Evolutionary conservation across 306 rosid species (phyloP), one percentile per base, ranked within the genome.

Genomic region (Canavalia gladiata): DNA sequence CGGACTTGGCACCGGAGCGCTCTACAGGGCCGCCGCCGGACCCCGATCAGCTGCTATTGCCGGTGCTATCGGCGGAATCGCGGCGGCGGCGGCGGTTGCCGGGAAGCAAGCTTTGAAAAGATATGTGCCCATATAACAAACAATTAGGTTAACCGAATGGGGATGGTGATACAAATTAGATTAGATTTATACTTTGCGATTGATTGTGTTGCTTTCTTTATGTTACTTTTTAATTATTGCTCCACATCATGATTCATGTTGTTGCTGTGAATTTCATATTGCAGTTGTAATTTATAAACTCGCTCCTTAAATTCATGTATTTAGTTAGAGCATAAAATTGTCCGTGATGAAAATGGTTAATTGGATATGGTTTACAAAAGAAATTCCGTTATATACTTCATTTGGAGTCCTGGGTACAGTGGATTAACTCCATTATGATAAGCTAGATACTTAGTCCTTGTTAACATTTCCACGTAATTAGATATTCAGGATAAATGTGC

Each of bases 31-130:
- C 8, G 92, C 92, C 1, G 72, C 87, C 0, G 94, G 97, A 2
- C 92, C 92, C 0, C 72, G 97, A 29, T 91, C 94, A 1, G 97
- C 97, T 4, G 97, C 92, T 8, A 84, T 90, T 8, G 92, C 91
- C 1, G 97, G 92, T 9, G 94, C 92, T 0, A 79, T 91, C 5
- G 97, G 97, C 0, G 97, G 89, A 3, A 80, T 90, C n/a, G 77
- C 90, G 0, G 97, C 92, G 6, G 92, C 92, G 0, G 83, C 86
- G 7, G 94, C 82, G 0, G 97, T 91, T 45, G 90, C 82, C 0
- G 91, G 92, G 33, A 91, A 87, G 84, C 94, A 87, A 70, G 90
- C 86, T 51, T 64, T 84, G 28, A 91, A 88, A 71, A 86, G 94
- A 84, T 83, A 90, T 18, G 86, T 90, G 51, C 97, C 97, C 1